Conservation (phyloP, 345 rosid species). For the Erysimum cheiranthoides region DNA sequence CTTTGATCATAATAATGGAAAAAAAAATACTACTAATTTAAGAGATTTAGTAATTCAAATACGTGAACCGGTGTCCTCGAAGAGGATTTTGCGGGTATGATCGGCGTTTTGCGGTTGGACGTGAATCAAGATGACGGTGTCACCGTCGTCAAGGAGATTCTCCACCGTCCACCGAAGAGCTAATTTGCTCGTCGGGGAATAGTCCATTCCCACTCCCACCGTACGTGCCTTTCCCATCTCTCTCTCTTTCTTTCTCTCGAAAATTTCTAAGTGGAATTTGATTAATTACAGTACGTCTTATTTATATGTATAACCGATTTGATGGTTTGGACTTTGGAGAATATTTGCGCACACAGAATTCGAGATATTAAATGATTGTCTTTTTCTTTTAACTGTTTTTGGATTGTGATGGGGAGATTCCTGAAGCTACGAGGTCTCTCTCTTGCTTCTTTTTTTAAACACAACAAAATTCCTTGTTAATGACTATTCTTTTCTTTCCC, state of each 20-base stretch:
- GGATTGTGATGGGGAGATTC: constrained; percentile 32
- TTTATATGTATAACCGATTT: constrained; percentile 25
- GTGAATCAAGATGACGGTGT: constrained; percentile 43
- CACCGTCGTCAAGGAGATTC: constrained; percentile 39
- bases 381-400: constrained; percentile 21
- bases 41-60: constrained; percentile 5
- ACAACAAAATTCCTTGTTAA: not conserved
- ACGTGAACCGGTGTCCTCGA: constrained; percentile 49
- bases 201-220: constrained; percentile 47
- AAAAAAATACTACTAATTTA: not conserved
- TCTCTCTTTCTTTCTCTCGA: constrained; percentile 22
- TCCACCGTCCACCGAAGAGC: constrained; percentile 49
- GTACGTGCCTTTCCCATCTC: constrained; percentile 45
- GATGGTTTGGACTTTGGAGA: constrained; percentile 34
- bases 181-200: constrained; percentile 44
- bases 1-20: not conserved
- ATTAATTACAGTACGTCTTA: not conserved
- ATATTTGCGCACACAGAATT: constrained; percentile 37
- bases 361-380: constrained; percentile 29
- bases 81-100: constrained; percentile 45
- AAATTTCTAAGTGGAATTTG: constrained; percentile 19
- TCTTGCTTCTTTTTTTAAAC: constrained; percentile 20
- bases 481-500: not conserved
- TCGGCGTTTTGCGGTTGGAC: constrained; percentile 47
- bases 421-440: constrained; percentile 41